Base-by-base conservation (phyloP, 2,329 filamentous ascomycete species). In the Ramichloridium luteum region DNA sequence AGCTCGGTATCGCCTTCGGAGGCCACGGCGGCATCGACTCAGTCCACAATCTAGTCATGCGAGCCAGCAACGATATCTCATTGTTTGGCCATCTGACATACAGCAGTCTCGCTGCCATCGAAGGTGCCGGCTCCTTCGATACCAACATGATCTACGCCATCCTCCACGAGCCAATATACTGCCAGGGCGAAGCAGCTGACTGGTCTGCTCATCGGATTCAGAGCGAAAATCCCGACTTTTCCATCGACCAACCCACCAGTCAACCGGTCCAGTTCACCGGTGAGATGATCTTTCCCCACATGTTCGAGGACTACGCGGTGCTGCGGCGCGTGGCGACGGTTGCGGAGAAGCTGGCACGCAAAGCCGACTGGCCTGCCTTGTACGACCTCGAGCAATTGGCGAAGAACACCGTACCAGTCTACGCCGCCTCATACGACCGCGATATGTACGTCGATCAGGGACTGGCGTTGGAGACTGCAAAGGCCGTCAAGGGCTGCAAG, bases 391-490 rank as follows among this genome's bases (percentile, higher is more conserved):
- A 72, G 32, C 77, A 81, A 55, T 64, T 94, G 28, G 68, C 67
- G 12, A 70, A 67, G 46, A 94, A 94, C 48, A 66, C 76, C 36
- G 82, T 94, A 0, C 86, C 88, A 0, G 74, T 93, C 0, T 94
- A 90, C 49, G 80, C 85, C 1, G 83, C 81, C 1, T 79, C 74
- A 2, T 96, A 80, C 46, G 55, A 83, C 4, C 79, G 93, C 40
- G 85, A 93, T 52, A 90, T 94, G 81, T 94, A 92, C 49, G 86
- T 96, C 16, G 80, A 92, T 49, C 80, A 72, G 44, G 72, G 73
- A 5, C 61, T 85, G 33, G 79, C 81, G 6, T 68, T 72, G 46
- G 73, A 80, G 45, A 92, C 84, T 11, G 83, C 82, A 6, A 61
- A 61, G 25, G 70, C 76, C 49, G 80, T 94, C 52, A 78, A 72